Base-by-base conservation (phyloP, 257 asterid species). In the Nicotiana benthamiana region DNA sequence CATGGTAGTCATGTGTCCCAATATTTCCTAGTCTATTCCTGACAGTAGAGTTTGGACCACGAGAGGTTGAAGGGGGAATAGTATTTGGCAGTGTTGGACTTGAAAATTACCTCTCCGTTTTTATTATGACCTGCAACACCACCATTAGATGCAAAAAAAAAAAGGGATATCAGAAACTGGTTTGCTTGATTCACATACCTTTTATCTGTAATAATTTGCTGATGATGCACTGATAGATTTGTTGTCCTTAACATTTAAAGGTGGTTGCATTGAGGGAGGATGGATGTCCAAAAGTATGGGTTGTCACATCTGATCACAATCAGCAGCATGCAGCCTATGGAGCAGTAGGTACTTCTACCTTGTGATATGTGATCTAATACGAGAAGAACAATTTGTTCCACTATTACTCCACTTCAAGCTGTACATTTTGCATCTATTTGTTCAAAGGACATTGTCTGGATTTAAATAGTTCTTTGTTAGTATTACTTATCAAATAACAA, bases 201-300 rank as follows among this genome's bases (percentile, higher is more conserved):
- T 68, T 80, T 65, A 32, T 70, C 76, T 78, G 22, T 34, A 28
- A 46, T 80, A 32, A 40, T 68, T 75, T 46, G 12, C 63, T 59
- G 68, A 20, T 70, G 36, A 32, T 74, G 78, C 60, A 48, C 78
- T 74, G 61, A 74, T 74, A 15, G 78, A 46, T 74, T 46, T 74
- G 26, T 48, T 74, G 61, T 74, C 78, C 78, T 13, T 74, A 51
- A 43, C 77, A 13, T 72, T 61, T 80, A 79, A 82, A 95, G 99
- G 97, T 93, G 65, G 97, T 82, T 60, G 98, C 98, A 67, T 86
- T 93, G 86, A 91, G 87, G 91, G 89, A 86, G 80, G 99, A 95
- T 87, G 99, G 99, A 62, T 95, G 98, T 87, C 99, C 99, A 40
- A 89, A 87, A 91, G 99, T 95, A 59, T 95, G 99, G 99, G 98